These are phyloP conservation scores for Suillus placidus DNA, from an alignment of 768 basidiomycete genomes.

Conservation along the genomic window DNA sequence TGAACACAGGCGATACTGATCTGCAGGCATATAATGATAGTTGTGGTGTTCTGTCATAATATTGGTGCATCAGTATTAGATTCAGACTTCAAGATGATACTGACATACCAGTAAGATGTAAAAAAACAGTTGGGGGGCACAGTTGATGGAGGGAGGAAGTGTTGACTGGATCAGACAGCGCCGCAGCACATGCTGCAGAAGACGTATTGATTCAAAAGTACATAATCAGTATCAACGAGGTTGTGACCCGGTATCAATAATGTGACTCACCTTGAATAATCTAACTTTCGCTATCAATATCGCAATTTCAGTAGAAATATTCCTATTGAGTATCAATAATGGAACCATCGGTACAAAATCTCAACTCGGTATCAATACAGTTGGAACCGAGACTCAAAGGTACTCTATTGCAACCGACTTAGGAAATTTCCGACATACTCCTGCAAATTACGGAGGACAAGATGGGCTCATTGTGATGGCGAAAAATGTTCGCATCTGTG, in stretches of 20 bases:
- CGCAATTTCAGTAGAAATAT: background rate
- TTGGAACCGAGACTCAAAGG: background rate
- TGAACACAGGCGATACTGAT: background rate
- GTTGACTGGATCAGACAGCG: background rate
- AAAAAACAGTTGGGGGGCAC: background rate
- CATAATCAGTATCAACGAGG: too few relatives aligned
- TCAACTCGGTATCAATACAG: background rate
- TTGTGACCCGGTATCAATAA: background rate
- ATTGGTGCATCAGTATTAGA: too few relatives aligned
- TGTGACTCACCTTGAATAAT: background rate
- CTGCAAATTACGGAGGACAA: too few relatives aligned
- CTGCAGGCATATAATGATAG: background rate
- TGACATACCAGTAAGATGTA: background rate
- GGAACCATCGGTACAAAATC: background rate
- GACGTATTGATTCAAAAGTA: too few relatives aligned
- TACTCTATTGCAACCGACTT: background rate
- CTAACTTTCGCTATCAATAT: background rate
- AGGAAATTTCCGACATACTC: conserved; percentile 2
- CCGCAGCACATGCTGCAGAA: background rate
- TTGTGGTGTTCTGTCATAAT: too few relatives aligned
- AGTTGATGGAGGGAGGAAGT: background rate
- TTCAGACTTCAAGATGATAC: background rate
- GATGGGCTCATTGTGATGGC: too few relatives aligned
- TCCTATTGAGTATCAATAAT: background rate
- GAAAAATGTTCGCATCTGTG: too few relatives aligned